Evolutionary conservation across 805 yeast genomes (phyloP), one percentile per base, ranked within the genome.

Genomic region (Candida vartiovaarae): DNA sequence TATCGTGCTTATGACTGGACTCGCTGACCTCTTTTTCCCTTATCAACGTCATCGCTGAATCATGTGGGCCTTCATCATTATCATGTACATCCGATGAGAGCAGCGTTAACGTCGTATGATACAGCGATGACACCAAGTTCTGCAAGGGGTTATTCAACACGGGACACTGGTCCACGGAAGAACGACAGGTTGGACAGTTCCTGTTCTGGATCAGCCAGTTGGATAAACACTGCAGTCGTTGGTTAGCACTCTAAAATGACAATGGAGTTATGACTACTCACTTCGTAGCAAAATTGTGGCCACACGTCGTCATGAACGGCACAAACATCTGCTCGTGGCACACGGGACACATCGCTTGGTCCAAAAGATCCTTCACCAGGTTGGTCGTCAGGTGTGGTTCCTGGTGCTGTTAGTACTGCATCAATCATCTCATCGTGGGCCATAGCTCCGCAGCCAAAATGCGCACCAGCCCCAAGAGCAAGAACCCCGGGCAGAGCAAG

Each of bases 261-360:
- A 20, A 9, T n/a, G 8, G 26, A 20, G 33, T 29, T 5, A 29
- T 8, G 32, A 5, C 32, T 4, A 42, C 50, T 26, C 38, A 47
- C 51, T 30, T 66, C 74, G 56, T 84, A 84, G 60, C 91, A 84
- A 52, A 78, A 83, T 83, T 75, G 57, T 84, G 93, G 3, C 91
- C 91, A 64, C 93, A 84, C 9, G 67, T 60, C 0, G 79, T 67
- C 52, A 76, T 65, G 53, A 79, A 76, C 2, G 93, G 91, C 2
- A 74, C 72, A 49, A 70, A 73, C 83, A 84, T 78, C 40, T 74
- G 62, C 41, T 84, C 91, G 32, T 81, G 79, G 55, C 93, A 84
- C 8, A 84, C 71, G 6, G 82, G 70, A 56, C 93, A 84, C 31
- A 56, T 40, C 6, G 64, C 45, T 25, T 63, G 56, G 10, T 64